These are phyloP conservation scores for Ananas comosus DNA, from an alignment of 176 grass and related monocot species.

Conservation along the genomic window DNA sequence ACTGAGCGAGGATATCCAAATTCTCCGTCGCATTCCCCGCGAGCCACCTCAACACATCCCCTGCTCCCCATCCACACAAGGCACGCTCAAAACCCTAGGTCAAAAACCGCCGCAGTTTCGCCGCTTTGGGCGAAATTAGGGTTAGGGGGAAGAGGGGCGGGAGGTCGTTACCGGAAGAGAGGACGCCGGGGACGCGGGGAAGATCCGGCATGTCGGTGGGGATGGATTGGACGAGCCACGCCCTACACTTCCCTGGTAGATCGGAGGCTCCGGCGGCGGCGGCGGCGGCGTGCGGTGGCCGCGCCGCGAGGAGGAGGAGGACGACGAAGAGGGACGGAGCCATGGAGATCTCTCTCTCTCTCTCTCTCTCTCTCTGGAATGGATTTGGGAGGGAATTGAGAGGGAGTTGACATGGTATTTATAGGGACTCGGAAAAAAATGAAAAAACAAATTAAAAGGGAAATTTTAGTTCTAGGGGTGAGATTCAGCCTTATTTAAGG, in stretches of 20 bases:
- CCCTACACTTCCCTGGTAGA: constrained; percentile 37
- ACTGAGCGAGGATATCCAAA: constrained; percentile 72
- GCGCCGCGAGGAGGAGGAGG: constrained; percentile 5
- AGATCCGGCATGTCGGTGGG: constrained; percentile 91
- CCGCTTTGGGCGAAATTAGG: neutral
- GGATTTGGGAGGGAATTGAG: too few species aligned
- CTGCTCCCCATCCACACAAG: constrained; percentile 14
- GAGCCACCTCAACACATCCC: constrained; percentile 76
- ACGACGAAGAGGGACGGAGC: neutral
- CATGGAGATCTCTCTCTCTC: too few species aligned
- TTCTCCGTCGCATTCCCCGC: constrained; percentile 66
- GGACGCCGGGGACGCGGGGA: constrained; percentile 64
- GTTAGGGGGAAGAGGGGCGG: neutral
- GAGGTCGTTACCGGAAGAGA: constrained; percentile 50
- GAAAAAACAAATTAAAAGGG: too few species aligned
- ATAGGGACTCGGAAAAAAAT: too few species aligned
- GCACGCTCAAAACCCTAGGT: neutral
- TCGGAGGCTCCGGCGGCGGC: neutral
- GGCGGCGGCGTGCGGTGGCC: neutral
- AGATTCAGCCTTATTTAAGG: too few species aligned
- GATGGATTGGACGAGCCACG: constrained; percentile 95
- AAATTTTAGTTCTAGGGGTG: too few species aligned
- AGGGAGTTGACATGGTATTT: too few species aligned
- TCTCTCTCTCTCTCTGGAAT: too few species aligned
- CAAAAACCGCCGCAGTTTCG: neutral